Base-by-base conservation (phyloP, 176 grass and related monocot species). In the Zoysia japonica region DNA sequence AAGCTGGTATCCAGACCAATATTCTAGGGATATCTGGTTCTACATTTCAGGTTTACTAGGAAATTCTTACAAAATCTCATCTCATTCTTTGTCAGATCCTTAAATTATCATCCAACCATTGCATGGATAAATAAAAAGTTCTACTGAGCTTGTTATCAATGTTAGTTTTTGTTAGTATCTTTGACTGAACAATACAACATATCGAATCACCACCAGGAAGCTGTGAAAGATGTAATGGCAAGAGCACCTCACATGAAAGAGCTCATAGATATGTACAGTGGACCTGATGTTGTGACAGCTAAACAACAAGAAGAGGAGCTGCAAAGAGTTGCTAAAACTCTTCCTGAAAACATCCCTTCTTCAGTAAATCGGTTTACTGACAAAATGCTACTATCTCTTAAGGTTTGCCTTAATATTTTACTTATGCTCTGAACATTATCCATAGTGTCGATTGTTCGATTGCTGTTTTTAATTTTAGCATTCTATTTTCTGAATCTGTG, bases 301-400 rank as follows among this genome's bases (percentile, higher is more conserved):
- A 98, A 94, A 78, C 78, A 98, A 85, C 90, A 98, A 83, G 89
- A 94, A 61, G 54, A 79, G 57, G 96, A 98, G 74, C 72, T 98
- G 81, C 77, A 90, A 73, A 84, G 92, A 83, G 92, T 94, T 78
- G 96, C 92, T 47, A 85, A 71, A 70, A 98, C 92, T 79, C 80
- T 98, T 72, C 96, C 84, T 51, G 67, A 77, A 59, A 91, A 81
- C 64, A 86, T 83, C 48, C 96, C 87, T n/a, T 80, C 83, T 80
- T 94, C 88, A 88, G 92, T 93, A 19, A 98, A 89, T 64, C 87
- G 78, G 41, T 94, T 94, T 60, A 86, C 96, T 37, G 90, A 98
- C 75, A 87, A 75, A 77, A 89, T 87, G 71, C 45, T 98, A 57
- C 84, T 89, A 9, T 87, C 92, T 72, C 92, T 93, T 54, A 91